A percentile compares a stretch with the other conserved stretches of the same genome.
phyloP scores from a whole-genome alignment of 2,329 filamentous ascomycete species.

The Ascochyta rabiei region DNA sequence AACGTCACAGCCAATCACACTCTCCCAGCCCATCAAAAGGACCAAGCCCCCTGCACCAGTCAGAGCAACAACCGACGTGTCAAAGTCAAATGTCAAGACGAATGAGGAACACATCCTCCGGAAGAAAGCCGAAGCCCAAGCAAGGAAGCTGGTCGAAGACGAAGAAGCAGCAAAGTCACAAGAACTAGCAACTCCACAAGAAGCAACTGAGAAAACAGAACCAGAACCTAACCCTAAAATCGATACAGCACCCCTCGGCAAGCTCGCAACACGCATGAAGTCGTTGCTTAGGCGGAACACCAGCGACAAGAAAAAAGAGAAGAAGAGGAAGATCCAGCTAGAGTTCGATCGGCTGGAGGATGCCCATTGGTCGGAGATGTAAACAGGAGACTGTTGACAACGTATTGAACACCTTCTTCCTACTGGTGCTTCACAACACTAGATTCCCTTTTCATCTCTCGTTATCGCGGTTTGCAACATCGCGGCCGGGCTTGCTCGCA shows the following conservation, averaged over 20 bases:
- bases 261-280: conserved; percentile 40
- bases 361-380: conserved; percentile 48
- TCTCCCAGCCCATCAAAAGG: conserved; percentile 26
- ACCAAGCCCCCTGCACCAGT: conserved; percentile 3
- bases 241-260: conserved; percentile 32
- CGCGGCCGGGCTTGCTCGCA: too few relatives aligned
- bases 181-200: conserved; percentile 1
- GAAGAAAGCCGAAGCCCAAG: conserved; percentile 23
- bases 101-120: conserved; percentile 14
- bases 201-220: conserved; percentile 11
- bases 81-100: background rate
- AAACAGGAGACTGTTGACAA: too few relatives aligned
- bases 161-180: conserved; percentile 7
- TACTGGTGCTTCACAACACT: background rate
- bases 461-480: too few relatives aligned
- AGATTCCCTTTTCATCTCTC: background rate
- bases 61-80: conserved; percentile 11
- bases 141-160: conserved; percentile 21
- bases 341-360: conserved; percentile 42
- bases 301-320: conserved; percentile 34
- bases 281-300: conserved; percentile 35
- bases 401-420: too few relatives aligned
- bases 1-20: background rate
- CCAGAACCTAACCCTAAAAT: conserved; percentile 20
- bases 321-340: conserved; percentile 25